phyloP scores from a whole-genome alignment of 345 rosid species.

The Euclidium syriacum region DNA sequence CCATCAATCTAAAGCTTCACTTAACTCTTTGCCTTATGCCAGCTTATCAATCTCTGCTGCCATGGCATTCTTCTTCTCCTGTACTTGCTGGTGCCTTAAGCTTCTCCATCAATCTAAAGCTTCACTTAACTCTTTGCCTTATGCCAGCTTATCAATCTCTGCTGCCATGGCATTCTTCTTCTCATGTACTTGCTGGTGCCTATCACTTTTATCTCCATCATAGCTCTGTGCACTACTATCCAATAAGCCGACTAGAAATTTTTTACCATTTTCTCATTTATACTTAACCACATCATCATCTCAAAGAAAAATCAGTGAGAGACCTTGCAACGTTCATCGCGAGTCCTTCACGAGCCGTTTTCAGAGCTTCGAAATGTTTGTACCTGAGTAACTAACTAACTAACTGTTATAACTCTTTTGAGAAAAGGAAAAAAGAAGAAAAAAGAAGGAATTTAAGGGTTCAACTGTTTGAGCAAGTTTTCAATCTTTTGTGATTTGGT shows the following conservation, averaged over 20 bases:
- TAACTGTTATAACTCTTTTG: neutral
- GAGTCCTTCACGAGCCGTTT: slow-evolving; percentile 92
- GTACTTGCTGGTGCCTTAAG: too few relatives aligned
- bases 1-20: too few relatives aligned
- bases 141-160: too few relatives aligned
- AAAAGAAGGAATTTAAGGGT: neutral
- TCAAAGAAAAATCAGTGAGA: too few relatives aligned
- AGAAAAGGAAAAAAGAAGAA: neutral
- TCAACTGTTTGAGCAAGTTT: slow-evolving; percentile 74
- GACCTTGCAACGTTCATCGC: slow-evolving; percentile 94
- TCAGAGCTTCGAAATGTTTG: slow-evolving; percentile 67
- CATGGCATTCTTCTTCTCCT: too few relatives aligned
- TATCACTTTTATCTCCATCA: slow-evolving; percentile 97
- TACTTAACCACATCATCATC: too few relatives aligned
- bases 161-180: too few relatives aligned
- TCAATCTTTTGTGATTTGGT: slow-evolving; percentile 88
- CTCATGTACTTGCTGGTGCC: too few relatives aligned
- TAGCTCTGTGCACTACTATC: slow-evolving; percentile 82
- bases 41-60: too few relatives aligned
- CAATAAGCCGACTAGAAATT: slow-evolving; percentile 82
- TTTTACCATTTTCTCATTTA: neutral
- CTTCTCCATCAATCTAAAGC: too few relatives aligned
- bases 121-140: too few relatives aligned
- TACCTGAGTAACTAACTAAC: slow-evolving; percentile 27
- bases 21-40: too few relatives aligned